These are phyloP conservation scores for Kwoniella sp. DNA, from an alignment of 768 basidiomycete species.

Conservation along the genomic window DNA sequence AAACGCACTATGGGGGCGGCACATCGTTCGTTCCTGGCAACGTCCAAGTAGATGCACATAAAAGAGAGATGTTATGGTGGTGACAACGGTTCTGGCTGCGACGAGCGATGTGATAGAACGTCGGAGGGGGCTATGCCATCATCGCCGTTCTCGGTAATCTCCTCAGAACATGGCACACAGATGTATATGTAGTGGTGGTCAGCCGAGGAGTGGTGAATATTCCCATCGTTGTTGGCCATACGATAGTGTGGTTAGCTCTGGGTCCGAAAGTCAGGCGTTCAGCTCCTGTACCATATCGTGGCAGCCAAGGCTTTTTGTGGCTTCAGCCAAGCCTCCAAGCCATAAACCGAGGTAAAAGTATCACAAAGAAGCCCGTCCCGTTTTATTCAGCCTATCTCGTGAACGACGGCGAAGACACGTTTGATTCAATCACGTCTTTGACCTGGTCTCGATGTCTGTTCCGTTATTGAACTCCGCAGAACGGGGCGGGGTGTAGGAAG, in stretches of 20 bases:
- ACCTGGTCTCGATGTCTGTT: too few relatives aligned
- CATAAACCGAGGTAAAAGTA: not conserved
- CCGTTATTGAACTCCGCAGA: not conserved
- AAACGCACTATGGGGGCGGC: not conserved
- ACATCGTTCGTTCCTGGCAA: not conserved
- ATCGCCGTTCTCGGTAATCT: too few relatives aligned
- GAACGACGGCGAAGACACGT: too few relatives aligned
- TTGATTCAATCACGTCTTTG: too few relatives aligned
- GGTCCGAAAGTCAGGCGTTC: too few relatives aligned
- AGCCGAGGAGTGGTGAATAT: too few relatives aligned
- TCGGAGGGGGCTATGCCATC: not conserved
- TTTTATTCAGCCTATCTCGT: too few relatives aligned
- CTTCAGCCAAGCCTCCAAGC: constrained; percentile 2
- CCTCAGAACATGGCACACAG: not conserved
- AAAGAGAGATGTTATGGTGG: not conserved
- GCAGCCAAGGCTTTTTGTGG: not conserved
- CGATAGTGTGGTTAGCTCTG: too few relatives aligned
- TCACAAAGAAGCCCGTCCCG: not conserved
- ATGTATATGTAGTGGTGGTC: too few relatives aligned
- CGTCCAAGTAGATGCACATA: too few relatives aligned
- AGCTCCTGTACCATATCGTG: not conserved
- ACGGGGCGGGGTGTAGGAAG: not conserved
- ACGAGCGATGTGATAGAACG: not conserved
- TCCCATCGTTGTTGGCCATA: too few relatives aligned
- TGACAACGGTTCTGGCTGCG: not conserved